Evolutionary conservation across 805 yeast genomes (phyloP).

Genomic region (Lachancea sp.): DNA sequence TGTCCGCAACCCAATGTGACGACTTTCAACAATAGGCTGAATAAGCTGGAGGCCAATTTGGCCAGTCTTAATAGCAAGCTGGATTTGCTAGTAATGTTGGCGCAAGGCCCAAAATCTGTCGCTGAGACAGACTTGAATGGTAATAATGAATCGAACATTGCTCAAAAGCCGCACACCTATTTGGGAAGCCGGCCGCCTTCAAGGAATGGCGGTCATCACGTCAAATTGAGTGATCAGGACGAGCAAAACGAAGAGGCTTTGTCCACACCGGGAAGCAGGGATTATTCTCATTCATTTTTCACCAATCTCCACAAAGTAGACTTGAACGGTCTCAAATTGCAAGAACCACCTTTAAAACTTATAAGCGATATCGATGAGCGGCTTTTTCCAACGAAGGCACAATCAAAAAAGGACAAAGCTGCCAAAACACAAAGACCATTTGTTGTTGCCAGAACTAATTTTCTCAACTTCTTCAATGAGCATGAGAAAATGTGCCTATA

Average conservation of each 20-base stretch:
- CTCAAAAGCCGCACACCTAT: neutral
- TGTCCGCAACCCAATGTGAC: conserved; percentile 8
- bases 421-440: conserved; percentile 33
- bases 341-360: conserved; percentile 35
- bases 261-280: neutral
- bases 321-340: conserved; percentile 19
- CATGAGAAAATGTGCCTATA: conserved; percentile 40
- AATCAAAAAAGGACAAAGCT: conserved; percentile 22
- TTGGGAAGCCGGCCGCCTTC: neutral
- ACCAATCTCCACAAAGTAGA: neutral
- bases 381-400: conserved; percentile 32
- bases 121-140: neutral
- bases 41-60: conserved; percentile 24
- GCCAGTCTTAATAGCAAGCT: conserved; percentile 17
- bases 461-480: conserved; percentile 40
- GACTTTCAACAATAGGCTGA: conserved; percentile 17
- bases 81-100: conserved; percentile 17
- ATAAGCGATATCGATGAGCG: conserved; percentile 35
- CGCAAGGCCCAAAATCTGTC: conserved; percentile 18
- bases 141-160: neutral
- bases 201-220: neutral
- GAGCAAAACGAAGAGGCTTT: neutral
- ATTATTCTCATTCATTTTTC: neutral
- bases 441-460: conserved; percentile 38
- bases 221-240: neutral